Evolutionary conservation across 2,329 filamentous ascomycete genomes (phyloP), one percentile per base, ranked within the genome.

Genomic region (Nemania sp.): DNA sequence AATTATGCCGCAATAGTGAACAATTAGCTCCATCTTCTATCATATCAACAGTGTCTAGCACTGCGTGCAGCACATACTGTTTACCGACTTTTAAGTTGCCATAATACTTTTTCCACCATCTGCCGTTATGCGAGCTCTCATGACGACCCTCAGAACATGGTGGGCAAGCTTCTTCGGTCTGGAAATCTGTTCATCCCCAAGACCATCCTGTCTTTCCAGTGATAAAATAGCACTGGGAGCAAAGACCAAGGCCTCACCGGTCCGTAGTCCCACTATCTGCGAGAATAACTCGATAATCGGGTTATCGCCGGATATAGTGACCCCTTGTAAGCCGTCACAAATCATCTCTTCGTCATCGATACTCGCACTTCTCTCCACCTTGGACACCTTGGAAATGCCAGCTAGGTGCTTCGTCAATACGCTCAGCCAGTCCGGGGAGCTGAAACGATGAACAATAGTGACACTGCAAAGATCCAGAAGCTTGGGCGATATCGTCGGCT

Each of bases 401-500:
- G 57, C 57, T 11, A 60, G 12, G 22, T 56, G 57, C 26, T 56
- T 48, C 2, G 45, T 49, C 30, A 56, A 31, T 11, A 50, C 45
- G n/a, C 20, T 56, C 1, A 60, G 26, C 54, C 55, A 58, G n/a
- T 58, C 51, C 0, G 54, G 57, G 1, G 53, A 59, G 28, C 45
- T 56, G n/a, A 56, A 59, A 1, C 54, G 49, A 30, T 59, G 56
- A 4, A 57, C 50, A 9, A 57, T 57, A 1, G 57, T 52, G 19
- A 54, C 73, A 1, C 82, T 85, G 67, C 86, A 91, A 0, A 93
- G 74, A 48, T 90, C 87, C 0, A 93, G 76, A 0, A 94, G 77
- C 14, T 79, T 77, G 0, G 84, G 82, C 0, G 85, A 86, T 3
- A 92, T 77, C 0, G 86, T 90, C 0, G 89, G 89, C 63, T 93